Conservation (phyloP, 2,329 filamentous ascomycete species). For the Ascochyta koolunga region DNA sequence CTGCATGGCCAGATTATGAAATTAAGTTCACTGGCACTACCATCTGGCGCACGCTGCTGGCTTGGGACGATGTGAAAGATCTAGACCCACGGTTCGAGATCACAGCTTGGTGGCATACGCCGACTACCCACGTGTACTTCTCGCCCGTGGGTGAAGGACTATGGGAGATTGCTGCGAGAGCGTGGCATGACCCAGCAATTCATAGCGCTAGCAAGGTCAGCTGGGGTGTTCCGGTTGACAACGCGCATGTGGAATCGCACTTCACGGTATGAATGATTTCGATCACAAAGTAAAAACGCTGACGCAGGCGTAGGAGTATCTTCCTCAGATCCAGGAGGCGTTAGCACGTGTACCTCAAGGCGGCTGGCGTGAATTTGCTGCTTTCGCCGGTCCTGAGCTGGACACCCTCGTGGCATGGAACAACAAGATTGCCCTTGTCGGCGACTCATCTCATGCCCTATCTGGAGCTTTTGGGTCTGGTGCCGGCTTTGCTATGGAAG, state of each 20-base stretch:
- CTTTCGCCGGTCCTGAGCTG: slow-evolving; percentile 56
- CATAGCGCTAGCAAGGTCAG: slow-evolving; percentile 41
- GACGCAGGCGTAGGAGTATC: slow-evolving; percentile 44
- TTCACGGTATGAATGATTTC: slow-evolving; percentile 36
- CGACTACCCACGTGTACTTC: slow-evolving; percentile 51
- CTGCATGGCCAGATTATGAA: slow-evolving; percentile 51
- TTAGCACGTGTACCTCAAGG: slow-evolving; percentile 48
- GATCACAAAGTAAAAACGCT: neutral
- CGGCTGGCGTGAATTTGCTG: slow-evolving; percentile 56
- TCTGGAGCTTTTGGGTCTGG: slow-evolving; percentile 56
- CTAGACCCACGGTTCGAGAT: slow-evolving; percentile 39
- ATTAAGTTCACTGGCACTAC: slow-evolving; percentile 58
- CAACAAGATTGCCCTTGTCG: slow-evolving; percentile 56
- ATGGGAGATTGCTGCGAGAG: slow-evolving; percentile 51
- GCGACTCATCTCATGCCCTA: slow-evolving; percentile 62
- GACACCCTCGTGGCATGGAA: slow-evolving; percentile 50
- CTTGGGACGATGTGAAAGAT: slow-evolving; percentile 39
- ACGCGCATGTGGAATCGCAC: slow-evolving; percentile 47
- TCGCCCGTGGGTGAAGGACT: slow-evolving; percentile 43
- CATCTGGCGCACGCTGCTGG: slow-evolving; percentile 55
- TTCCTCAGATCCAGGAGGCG: slow-evolving; percentile 50
- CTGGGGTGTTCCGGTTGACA: slow-evolving; percentile 49
- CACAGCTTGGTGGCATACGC: slow-evolving; percentile 55
- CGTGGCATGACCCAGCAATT: slow-evolving; percentile 40
- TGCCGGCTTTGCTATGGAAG: slow-evolving; percentile 55